A percentile compares a stretch with the other conserved stretches of the same genome.
Evolutionary conservation across 768 basidiomycete genomes (phyloP).

Genomic region (Suillus weaverae): DNA sequence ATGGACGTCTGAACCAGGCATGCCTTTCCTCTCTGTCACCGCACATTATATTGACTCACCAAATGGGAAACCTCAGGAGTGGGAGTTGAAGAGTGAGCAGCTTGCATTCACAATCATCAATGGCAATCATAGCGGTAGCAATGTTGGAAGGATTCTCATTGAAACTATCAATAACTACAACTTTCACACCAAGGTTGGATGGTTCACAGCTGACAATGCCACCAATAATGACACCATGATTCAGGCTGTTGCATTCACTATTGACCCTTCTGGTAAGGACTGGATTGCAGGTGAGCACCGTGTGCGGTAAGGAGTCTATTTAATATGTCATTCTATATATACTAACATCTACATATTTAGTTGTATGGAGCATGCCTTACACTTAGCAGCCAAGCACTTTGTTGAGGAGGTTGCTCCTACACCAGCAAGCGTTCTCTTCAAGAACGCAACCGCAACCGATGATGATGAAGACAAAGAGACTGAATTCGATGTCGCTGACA

Average conservation of each 20-base stretch:
- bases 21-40: constrained; percentile 17
- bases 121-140: constrained; percentile 11
- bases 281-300: too few relatives aligned
- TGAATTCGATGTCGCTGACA: neutral
- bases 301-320: too few relatives aligned
- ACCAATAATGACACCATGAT: too few relatives aligned
- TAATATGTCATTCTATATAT: too few relatives aligned
- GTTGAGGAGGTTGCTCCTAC: neutral
- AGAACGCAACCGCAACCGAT: neutral
- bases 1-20: constrained; percentile 16
- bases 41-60: too few relatives aligned
- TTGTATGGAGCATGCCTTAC: neutral
- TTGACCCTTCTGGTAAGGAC: too few relatives aligned
- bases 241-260: too few relatives aligned
- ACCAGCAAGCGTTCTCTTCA: neutral
- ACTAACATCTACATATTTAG: too few relatives aligned
- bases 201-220: too few relatives aligned
- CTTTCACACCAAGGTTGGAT: too few relatives aligned
- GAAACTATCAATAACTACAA: too few relatives aligned
- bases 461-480: neutral
- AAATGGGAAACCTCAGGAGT: too few relatives aligned
- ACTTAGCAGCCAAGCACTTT: neutral
- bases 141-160: constrained; percentile 6
- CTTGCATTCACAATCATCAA: constrained; percentile 15
- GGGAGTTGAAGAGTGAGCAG: constrained; percentile 13